These are phyloP conservation scores for Cladophialophora psammophila DNA, from an alignment of 2,329 filamentous ascomycete species.

Conservation along the genomic window DNA sequence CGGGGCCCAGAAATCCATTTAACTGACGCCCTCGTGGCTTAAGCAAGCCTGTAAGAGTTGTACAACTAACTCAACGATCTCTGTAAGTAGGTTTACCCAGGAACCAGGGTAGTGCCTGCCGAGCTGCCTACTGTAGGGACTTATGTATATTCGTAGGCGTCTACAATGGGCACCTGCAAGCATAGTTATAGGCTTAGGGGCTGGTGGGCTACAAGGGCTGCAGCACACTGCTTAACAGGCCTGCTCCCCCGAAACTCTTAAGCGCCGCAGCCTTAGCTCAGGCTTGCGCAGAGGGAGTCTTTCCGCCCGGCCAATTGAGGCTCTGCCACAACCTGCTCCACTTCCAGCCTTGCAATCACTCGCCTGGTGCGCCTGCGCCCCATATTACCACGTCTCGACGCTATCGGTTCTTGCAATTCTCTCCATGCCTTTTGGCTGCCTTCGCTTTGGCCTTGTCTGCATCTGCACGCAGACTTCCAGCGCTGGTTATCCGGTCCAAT, in stretches of 20 bases:
- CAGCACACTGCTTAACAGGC: background rate
- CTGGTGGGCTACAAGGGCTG: background rate
- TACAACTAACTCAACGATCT: too few relatives aligned
- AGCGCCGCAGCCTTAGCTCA: slow-evolving; percentile 1
- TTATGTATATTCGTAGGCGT: background rate
- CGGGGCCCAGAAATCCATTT: background rate
- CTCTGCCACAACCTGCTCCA: background rate
- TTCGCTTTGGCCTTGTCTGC: slow-evolving; percentile 2
- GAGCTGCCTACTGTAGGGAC: background rate
- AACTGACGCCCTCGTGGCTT: background rate
- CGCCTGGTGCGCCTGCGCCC: background rate
- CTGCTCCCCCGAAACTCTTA: slow-evolving; percentile 15
- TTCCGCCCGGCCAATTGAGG: slow-evolving; percentile 4
- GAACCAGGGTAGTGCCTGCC: background rate
- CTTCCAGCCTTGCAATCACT: slow-evolving; percentile 29
- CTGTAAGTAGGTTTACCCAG: background rate
- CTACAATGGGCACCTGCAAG: background rate
- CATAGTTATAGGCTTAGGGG: background rate
- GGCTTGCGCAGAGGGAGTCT: slow-evolving; percentile 5
- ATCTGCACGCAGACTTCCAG: background rate
- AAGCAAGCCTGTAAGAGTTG: background rate
- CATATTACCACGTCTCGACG: background rate
- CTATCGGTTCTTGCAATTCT: slow-evolving; percentile 9
- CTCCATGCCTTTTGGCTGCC: slow-evolving; percentile 18
- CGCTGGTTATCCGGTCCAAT: slow-evolving; percentile 28